A percentile compares a stretch with the other conserved stretches of the same genome.
Evolutionary conservation across 495 filamentous ascomycete species (phyloP).

Genomic region (Penicillium pancosmium): DNA sequence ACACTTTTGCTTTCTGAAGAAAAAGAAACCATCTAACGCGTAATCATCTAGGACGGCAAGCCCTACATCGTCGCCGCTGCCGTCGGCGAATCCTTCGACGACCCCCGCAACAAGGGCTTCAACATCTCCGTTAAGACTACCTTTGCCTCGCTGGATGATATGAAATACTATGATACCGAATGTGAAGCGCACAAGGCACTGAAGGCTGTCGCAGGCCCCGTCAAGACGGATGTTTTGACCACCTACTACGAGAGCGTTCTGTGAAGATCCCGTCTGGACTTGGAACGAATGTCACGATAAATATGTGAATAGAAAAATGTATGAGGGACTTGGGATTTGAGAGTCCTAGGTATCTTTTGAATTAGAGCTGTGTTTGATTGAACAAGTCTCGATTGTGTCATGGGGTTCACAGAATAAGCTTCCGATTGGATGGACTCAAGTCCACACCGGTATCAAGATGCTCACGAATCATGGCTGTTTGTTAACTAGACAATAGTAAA

Average conservation of each 20-base stretch:
- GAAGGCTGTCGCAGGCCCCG: constrained; percentile 50
- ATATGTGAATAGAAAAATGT: no score
- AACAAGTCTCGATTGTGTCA: no score
- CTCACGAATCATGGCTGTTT: no score
- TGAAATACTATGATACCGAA: constrained; percentile 69
- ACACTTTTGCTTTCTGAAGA: no score
- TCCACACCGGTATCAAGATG: no score
- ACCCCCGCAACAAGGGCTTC: constrained; percentile 64
- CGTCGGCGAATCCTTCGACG: constrained; percentile 48
- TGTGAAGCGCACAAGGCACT: constrained; percentile 64
- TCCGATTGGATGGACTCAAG: no score
- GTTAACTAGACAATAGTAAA: no score
- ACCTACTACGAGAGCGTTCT: constrained; percentile 52
- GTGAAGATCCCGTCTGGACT: constrained; percentile 17
- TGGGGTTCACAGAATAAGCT: no score
- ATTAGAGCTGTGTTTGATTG: no score
- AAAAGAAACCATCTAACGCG: background rate
- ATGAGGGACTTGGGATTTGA: no score
- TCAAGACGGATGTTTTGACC: constrained; percentile 49
- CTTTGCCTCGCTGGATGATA: constrained; percentile 66
- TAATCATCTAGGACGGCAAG: constrained; percentile 57
- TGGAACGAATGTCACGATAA: no score
- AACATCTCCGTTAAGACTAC: constrained; percentile 60
- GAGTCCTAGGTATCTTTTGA: no score
- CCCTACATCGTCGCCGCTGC: constrained; percentile 62